Percentiles rank a stretch among this genome's conserved stretches.
phyloP scores from a whole-genome alignment of 345 rosid species.

The Dipteronia sinensis region DNA sequence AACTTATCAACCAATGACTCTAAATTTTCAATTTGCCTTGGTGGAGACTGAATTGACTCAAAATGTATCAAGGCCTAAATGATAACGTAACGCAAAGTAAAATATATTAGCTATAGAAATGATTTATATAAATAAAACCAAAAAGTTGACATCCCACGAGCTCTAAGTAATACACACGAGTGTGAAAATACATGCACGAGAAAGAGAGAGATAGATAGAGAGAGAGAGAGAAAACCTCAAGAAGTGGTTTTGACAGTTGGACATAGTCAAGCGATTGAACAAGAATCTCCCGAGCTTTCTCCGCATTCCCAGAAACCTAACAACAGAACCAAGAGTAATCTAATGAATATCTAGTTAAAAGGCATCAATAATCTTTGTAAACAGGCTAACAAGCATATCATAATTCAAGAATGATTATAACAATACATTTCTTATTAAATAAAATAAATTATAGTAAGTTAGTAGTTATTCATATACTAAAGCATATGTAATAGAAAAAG shows the following conservation, averaged over 20 bases:
- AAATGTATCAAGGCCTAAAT: slow-evolving; percentile 67
- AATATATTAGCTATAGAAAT: slow-evolving; percentile 14
- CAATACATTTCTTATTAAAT: background rate
- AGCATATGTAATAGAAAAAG: background rate
- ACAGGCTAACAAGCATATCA: background rate
- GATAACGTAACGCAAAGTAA: slow-evolving; percentile 10
- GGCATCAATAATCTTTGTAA: background rate
- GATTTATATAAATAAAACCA: background rate
- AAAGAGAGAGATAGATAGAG: background rate
- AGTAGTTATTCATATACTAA: background rate
- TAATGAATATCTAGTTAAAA: background rate
- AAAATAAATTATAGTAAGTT: background rate
- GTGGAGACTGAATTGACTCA: slow-evolving; percentile 67
- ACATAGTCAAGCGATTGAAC: slow-evolving; percentile 72
- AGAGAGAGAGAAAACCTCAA: slow-evolving; percentile 49
- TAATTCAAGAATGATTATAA: background rate
- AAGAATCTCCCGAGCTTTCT: slow-evolving; percentile 76
- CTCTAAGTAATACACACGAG: no score
- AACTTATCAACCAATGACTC: slow-evolving; percentile 75
- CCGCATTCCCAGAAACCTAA: slow-evolving; percentile 69
- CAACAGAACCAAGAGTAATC: slow-evolving; percentile 10
- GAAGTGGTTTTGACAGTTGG: slow-evolving; percentile 73
- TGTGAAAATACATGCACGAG: background rate
- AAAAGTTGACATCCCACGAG: background rate
- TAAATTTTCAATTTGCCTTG: slow-evolving; percentile 72